Evolutionary conservation across 768 basidiomycete genomes (phyloP).

Genomic region (Russula virescens): DNA sequence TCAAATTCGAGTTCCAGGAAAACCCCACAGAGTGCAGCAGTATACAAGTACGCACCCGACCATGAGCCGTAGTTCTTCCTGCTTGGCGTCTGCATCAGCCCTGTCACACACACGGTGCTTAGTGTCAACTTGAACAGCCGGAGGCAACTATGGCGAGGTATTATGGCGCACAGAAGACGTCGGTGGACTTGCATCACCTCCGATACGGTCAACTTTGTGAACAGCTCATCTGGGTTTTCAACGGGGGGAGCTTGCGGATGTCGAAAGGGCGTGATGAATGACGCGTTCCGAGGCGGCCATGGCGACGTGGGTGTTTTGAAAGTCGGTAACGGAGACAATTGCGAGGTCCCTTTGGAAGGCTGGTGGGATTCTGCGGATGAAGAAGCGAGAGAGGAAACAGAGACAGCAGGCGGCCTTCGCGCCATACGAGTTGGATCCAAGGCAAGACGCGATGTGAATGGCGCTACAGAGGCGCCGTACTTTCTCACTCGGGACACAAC

Average conservation of each 20-base stretch:
- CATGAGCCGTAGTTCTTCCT: constrained; percentile 84
- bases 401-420: constrained; percentile 35
- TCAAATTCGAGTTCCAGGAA: constrained; percentile 39
- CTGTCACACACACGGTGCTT: constrained; percentile 11
- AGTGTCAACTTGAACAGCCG: constrained; percentile 2
- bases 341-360: constrained; percentile 1
- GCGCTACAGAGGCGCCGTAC: not conserved
- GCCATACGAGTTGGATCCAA: constrained; percentile 31
- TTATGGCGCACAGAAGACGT: constrained; percentile 51
- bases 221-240: constrained; percentile 67
- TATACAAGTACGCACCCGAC: constrained; percentile 66
- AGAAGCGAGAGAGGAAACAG: constrained; percentile 30
- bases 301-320: constrained; percentile 18
- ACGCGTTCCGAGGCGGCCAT: constrained; percentile 18
- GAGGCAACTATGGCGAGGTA: not conserved
- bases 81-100: constrained; percentile 75
- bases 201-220: constrained; percentile 59
- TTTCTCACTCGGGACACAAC: not conserved
- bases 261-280: not conserved
- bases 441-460: not conserved
- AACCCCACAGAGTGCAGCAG: not conserved
- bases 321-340: constrained; percentile 7
- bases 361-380: constrained; percentile 1
- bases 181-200: constrained; percentile 65
- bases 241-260: not conserved